Evolutionary conservation across 768 basidiomycete genomes (phyloP).

Genomic region (Termitomyces sp.): DNA sequence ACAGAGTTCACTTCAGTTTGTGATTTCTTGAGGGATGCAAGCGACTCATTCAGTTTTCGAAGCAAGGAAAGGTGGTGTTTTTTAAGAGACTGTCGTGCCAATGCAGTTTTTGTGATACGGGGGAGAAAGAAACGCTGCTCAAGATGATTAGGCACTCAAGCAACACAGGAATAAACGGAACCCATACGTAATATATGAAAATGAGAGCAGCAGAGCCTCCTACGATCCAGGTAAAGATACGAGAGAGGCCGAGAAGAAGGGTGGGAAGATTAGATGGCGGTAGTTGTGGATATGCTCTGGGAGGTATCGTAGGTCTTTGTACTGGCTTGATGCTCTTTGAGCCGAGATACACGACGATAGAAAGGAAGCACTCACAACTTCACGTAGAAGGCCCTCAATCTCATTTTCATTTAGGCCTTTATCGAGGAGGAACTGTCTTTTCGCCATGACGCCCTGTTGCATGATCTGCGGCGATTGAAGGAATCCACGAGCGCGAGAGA

Average conservation of each 20-base stretch:
- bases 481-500: constrained; percentile 59
- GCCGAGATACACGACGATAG: background rate
- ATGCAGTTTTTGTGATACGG: constrained; percentile 50
- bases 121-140: constrained; percentile 66
- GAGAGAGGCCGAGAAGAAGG: constrained; percentile 56
- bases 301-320: constrained; percentile 53
- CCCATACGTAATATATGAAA: constrained; percentile 64
- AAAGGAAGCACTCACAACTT: constrained; percentile 40
- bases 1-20: constrained; percentile 54
- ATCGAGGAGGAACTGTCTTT: constrained; percentile 62
- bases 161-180: background rate
- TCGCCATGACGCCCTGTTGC: constrained; percentile 50
- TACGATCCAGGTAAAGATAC: constrained; percentile 63
- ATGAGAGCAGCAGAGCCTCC: constrained; percentile 58
- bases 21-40: constrained; percentile 49
- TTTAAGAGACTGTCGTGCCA: constrained; percentile 59
- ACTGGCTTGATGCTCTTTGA: constrained; percentile 19
- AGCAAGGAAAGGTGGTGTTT: constrained; percentile 58
- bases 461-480: constrained; percentile 62
- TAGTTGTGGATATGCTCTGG: constrained; percentile 67
- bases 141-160: background rate
- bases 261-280: constrained; percentile 68
- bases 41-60: constrained; percentile 48
- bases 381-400: constrained; percentile 53
- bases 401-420: constrained; percentile 67